These are phyloP conservation scores for Alloteropsis semialata DNA, from an alignment of 176 grass and related monocot genomes.

Conservation along the genomic window DNA sequence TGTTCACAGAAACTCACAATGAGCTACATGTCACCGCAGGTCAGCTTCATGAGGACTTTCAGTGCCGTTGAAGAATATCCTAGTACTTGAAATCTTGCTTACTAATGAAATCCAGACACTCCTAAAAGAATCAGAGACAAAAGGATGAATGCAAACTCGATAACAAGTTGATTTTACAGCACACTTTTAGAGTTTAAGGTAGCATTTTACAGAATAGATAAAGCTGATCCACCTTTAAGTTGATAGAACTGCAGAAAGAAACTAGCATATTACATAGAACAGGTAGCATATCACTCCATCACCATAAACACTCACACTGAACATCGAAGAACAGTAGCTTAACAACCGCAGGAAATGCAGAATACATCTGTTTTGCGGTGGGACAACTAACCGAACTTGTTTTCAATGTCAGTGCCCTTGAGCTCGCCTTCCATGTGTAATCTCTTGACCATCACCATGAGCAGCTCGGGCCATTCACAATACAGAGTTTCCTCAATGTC, in stretches of 20 bases:
- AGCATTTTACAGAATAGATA: background rate
- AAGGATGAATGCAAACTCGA: background rate
- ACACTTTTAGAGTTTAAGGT: background rate
- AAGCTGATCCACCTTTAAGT: background rate
- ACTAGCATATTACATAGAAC: no score
- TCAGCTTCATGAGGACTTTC: no score
- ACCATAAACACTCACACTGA: background rate
- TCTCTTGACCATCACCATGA: background rate
- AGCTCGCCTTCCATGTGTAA: background rate
- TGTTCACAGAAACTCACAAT: no score
- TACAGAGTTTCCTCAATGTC: background rate
- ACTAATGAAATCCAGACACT: background rate
- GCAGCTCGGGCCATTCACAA: background rate
- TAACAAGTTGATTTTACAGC: background rate
- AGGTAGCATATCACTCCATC: background rate
- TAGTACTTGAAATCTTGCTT: background rate
- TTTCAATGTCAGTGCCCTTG: background rate
- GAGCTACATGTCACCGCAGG: no score
- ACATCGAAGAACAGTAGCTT: background rate
- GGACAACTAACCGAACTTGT: background rate
- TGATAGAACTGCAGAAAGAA: background rate
- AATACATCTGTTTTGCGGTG: background rate
- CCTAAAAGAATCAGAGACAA: background rate
- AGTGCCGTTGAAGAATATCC: background rate
- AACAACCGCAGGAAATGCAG: background rate